Percentiles rank a stretch among this genome's conserved stretches.
These are phyloP conservation scores for Xanthoparmelia taractica DNA, from an alignment of 495 filamentous ascomycete genomes.

Conservation along the genomic window DNA sequence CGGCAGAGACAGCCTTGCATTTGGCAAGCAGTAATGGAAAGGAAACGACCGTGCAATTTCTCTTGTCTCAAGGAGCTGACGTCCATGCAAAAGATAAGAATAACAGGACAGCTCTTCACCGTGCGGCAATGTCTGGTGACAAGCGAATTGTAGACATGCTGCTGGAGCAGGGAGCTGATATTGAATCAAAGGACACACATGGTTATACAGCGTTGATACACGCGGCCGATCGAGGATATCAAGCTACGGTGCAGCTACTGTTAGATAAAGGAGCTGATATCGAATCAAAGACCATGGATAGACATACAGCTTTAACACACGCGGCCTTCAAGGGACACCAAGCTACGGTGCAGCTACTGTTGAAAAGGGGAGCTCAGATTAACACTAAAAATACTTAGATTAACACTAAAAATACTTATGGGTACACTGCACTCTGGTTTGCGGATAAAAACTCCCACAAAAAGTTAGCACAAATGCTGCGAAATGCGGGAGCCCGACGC, in stretches of 20 bases:
- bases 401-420: neutral
- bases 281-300: neutral
- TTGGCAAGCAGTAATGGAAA: slow-evolving; percentile 31
- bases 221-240: slow-evolving; percentile 37
- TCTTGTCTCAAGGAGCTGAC: slow-evolving; percentile 29
- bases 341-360: neutral
- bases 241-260: slow-evolving; percentile 34
- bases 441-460: neutral
- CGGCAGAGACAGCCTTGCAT: slow-evolving; percentile 36
- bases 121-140: slow-evolving; percentile 33
- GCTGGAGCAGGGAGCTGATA: slow-evolving; percentile 32
- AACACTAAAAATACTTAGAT: neutral
- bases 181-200: slow-evolving; percentile 35
- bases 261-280: slow-evolving; percentile 32
- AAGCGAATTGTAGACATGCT: slow-evolving; percentile 31
- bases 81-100: slow-evolving; percentile 32
- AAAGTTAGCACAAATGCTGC: neutral
- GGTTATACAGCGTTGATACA: slow-evolving; percentile 38
- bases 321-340: neutral
- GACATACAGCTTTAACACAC: neutral
- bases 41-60: slow-evolving; percentile 26
- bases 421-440: slow-evolving; percentile 1
- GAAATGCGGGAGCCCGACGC: neutral
- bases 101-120: slow-evolving; percentile 34
- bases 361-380: slow-evolving; percentile 11